phyloP scores from a whole-genome alignment of 2,329 filamentous ascomycete genomes.

The Xylariaceae sp. region DNA sequence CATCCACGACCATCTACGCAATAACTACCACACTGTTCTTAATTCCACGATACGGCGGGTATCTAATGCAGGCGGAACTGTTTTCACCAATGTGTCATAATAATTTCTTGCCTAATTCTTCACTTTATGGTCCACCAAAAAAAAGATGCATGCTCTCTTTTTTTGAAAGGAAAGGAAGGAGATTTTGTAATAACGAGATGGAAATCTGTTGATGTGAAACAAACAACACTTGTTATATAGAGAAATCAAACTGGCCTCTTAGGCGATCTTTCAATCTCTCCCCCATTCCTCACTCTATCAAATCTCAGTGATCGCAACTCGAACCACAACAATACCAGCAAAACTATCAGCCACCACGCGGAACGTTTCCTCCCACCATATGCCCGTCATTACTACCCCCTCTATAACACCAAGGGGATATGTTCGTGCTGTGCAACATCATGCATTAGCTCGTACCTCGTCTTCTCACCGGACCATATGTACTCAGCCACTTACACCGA shows the following conservation, averaged over 20 bases:
- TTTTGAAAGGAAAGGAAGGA: background rate
- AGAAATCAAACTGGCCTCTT: constrained; percentile 3
- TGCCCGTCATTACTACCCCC: background rate
- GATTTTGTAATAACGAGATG: background rate
- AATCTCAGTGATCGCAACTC: no score
- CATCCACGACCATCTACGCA: background rate
- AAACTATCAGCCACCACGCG: no score
- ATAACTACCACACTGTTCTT: no score
- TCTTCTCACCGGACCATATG: background rate
- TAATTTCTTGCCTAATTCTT: no score
- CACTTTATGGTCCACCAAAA: no score
- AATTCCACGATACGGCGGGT: background rate
- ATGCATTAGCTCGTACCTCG: background rate
- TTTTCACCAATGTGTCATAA: no score
- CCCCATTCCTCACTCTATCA: background rate
- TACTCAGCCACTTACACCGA: background rate
- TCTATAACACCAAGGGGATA: background rate
- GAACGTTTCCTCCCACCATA: background rate
- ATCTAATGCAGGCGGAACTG: no score
- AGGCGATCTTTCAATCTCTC: background rate
- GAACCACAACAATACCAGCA: no score
- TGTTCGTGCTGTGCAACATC: background rate
- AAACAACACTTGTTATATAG: constrained; percentile 5
- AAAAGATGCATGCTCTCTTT: background rate
- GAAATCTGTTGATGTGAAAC: background rate